Evolutionary conservation across 768 basidiomycete genomes (phyloP), one percentile per base, ranked within the genome.

Genomic region (Tricholoma flavovirens): DNA sequence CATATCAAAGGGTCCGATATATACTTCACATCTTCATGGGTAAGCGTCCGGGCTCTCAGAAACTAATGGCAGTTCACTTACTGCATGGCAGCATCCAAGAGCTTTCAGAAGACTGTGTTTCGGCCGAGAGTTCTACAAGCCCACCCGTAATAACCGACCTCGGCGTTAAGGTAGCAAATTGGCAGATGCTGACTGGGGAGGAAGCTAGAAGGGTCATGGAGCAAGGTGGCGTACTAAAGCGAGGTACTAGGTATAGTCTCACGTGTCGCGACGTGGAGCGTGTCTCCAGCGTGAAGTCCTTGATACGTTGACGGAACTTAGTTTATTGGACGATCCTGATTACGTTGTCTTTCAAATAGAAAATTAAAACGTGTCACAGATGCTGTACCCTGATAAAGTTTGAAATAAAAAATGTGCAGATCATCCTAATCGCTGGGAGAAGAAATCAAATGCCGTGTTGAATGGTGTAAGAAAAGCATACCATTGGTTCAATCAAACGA

Each of bases 191-290:
- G 35, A 71, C 66, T 21, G 77, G 73, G 32, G 64, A 76, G 50
- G 66, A 67, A 32, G 67, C 71, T 32, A 66, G 70, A 51, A 68
- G 71, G 40, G 69, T 71, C 9, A 67, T 87, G 49, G 50, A 63
- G 38, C 66, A 71, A 14, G 85, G 84, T n/a, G 81, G 80, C 7
- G 66, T 68, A 26, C 69, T 93, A 55, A 65, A 67, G 59, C 78
- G 94, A 58, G 72, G 73, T 15, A 77, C 77, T 36, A 73, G 94
- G 66, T 83, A 89, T 53, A 96, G 92, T 71, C 68, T 96, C 65
- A 96, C 94, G 1, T 96, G 90, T 67, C 78, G 93, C 52, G 88
- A 89, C 64, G 88, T 94, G 2, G 79, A 77, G 54, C 87, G 81
- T 64, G 86, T 91, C 49, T 71, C 72, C 8, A 69, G 67, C 21